Evolutionary conservation across 2,329 filamentous ascomycete genomes (phyloP).

Genomic region (Aspergillus caelatus): DNA sequence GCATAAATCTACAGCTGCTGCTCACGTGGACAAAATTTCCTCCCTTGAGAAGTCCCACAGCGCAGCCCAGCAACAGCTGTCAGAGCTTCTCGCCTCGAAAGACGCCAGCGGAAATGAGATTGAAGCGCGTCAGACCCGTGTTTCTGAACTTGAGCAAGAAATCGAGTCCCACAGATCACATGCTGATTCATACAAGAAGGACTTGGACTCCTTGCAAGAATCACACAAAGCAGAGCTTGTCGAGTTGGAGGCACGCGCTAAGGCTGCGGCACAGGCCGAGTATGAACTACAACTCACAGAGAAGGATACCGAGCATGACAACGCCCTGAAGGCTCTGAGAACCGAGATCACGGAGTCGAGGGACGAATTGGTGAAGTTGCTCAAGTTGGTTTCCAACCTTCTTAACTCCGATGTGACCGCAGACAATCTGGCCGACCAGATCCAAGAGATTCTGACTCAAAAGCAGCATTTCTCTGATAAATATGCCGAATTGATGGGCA

Average conservation of each 20-base stretch:
- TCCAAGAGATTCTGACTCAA: conserved; percentile 56
- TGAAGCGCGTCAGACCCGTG: conserved; percentile 43
- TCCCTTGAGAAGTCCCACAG: conserved; percentile 74
- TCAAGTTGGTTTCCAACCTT: conserved; percentile 58
- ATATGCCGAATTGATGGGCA: conserved; percentile 44
- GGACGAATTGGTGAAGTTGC: conserved; percentile 66
- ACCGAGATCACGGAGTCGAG: conserved; percentile 66
- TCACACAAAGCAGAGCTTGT: conserved; percentile 52
- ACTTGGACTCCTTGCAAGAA: conserved; percentile 56
- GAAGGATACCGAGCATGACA: conserved; percentile 63
- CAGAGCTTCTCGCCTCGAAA: conserved; percentile 65
- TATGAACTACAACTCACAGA: conserved; percentile 42
- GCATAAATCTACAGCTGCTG: conserved; percentile 73
- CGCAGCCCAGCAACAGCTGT: conserved; percentile 67
- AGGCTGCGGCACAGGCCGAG: conserved; percentile 40
- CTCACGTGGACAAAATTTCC: conserved; percentile 69
- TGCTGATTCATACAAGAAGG: conserved; percentile 57
- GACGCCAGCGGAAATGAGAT: conserved; percentile 58
- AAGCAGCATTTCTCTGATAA: conserved; percentile 47
- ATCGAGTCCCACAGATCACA: conserved; percentile 59
- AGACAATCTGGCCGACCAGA: conserved; percentile 62
- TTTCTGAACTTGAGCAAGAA: conserved; percentile 59
- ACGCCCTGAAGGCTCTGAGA: conserved; percentile 62
- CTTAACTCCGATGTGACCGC: conserved; percentile 55
- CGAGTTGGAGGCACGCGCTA: conserved; percentile 42